Evolutionary conservation across 192 early-diverging fungal species (phyloP), one percentile per base, ranked within the genome.

Genomic region (Backusella parvicylindrica): DNA sequence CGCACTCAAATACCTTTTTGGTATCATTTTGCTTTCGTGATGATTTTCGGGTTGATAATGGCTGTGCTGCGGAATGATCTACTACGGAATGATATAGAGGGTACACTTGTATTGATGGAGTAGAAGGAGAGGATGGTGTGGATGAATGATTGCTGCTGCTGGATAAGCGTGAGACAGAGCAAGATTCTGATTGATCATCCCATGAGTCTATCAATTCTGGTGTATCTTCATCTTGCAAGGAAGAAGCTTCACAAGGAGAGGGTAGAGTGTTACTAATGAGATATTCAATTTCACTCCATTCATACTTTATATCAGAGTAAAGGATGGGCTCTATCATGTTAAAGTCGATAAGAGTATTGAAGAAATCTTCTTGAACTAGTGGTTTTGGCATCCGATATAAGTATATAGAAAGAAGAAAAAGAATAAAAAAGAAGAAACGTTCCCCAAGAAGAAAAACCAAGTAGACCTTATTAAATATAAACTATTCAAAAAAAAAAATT

Each of bases 1-100:
- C 64, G 70, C 93, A 94, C 16, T 78, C 79, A 79, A 88, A 89
- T 1, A 90, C 86, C 50, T 87, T 83, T 60, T 60, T 60, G 4
- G 23, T 28, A n/a, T 2, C 0, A n/a, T 21, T 23, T 8, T 50
- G 49, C 21, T 6, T n/a, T 26, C 2, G 23, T 28, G 11, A 11
- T 43, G 41, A 43, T 15, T 43, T 43, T 15, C 2, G 2, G 33
- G 13, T 43, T 1, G 23, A 28, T 60, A 21, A 11, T 60, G 11
- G 8, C 26, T 60, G 11, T 23, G 12, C 41, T 12, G 41, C 11
- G 12, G 41, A 15, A 15, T 43, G 41, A 11, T 43, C 41, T 43
- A 3, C 9, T 43, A 6, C 33, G 33, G 33, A 35, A 35, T 35
- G 2, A 2, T 35, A 2, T 35, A 35, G 2, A 3, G 33, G 33